phyloP scores from a whole-genome alignment of 495 filamentous ascomycete genomes.

The Glonium stellatum region DNA sequence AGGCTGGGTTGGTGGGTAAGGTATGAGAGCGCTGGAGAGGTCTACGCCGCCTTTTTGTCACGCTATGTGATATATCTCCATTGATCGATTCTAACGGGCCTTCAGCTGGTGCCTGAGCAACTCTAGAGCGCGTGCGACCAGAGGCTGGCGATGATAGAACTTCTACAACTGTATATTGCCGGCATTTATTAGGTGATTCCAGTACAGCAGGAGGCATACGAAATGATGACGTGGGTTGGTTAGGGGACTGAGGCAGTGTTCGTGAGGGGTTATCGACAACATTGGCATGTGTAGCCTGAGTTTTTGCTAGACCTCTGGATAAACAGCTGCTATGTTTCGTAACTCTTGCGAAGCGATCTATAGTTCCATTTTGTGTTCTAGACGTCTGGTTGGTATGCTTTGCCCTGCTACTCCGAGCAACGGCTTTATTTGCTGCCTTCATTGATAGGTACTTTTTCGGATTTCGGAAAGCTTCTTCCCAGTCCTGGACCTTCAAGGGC shows the following conservation, averaged over 20 bases:
- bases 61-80: constrained; percentile 9
- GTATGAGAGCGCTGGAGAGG: constrained; percentile 21
- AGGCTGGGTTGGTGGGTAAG: not conserved
- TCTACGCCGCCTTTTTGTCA: constrained; percentile 15
- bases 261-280: not conserved
- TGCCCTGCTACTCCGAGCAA: constrained; percentile 10
- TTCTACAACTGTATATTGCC: constrained; percentile 1
- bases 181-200: not conserved
- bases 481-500: constrained; percentile 66
- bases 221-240: not conserved
- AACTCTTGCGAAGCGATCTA: constrained; percentile 23
- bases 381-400: constrained; percentile 16
- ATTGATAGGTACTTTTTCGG: constrained; percentile 40
- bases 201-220: not conserved
- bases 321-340: constrained; percentile 27
- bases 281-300: not conserved
- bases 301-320: constrained; percentile 4
- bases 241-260: not conserved
- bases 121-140: not conserved
- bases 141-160: constrained; percentile 21
- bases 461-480: constrained; percentile 58
- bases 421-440: constrained; percentile 19
- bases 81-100: constrained; percentile 2
- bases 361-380: constrained; percentile 14
- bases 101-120: constrained; percentile 1